Evolutionary conservation across 805 yeast species (phyloP), one percentile per base, ranked within the genome.

Genomic region (Sporopachydermia lactativora): DNA sequence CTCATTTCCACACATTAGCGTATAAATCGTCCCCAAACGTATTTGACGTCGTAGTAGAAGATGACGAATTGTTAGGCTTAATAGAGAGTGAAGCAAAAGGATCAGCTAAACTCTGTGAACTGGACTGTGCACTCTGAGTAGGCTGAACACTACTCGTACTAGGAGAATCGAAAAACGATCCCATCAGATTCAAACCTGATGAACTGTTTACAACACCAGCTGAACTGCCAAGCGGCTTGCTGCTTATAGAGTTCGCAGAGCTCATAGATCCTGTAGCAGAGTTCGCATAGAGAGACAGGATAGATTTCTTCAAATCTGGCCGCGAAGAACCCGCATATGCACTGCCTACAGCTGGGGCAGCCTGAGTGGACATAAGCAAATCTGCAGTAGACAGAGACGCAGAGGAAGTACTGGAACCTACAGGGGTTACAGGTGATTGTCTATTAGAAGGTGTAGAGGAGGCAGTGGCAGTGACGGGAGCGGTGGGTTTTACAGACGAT

Each of bases 281-380:
- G n/a, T n/a, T 24, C 1, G 94, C 74, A 57, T 92, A 92, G 41
- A 92, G 68, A 17, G 96, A 85, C 44, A 92, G 62, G 44, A 92
- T 92, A 1, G 96, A 84, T 61, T 84, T 84, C 55, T 92, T 92
- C 58, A 92, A 68, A 53, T 89, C 96, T 3, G 92, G 89, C 52
- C 95, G 70, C 24, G 68, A 43, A 13, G 47, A 41, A 5, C 51
- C 39, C 31, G 57, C 45, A 35, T 49, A 34, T 19, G 51, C 42
- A 41, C 14, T 35, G 39, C 4, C 34, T 13, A 18, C 34, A 16
- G 4, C 36, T 17, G 39, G 35, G 14, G 41, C 35, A 3, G 16
- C 18, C 11, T 36, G 24, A 36, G 31, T 24, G 31, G 38, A 40
- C 17, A 39, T 31, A 11, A 41, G 34, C 13, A 41, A 24, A 36